A percentile compares a stretch with the other conserved stretches of the same genome.
Evolutionary conservation across 805 yeast genomes (phyloP).

Genomic region (Starmerella kuoi): DNA sequence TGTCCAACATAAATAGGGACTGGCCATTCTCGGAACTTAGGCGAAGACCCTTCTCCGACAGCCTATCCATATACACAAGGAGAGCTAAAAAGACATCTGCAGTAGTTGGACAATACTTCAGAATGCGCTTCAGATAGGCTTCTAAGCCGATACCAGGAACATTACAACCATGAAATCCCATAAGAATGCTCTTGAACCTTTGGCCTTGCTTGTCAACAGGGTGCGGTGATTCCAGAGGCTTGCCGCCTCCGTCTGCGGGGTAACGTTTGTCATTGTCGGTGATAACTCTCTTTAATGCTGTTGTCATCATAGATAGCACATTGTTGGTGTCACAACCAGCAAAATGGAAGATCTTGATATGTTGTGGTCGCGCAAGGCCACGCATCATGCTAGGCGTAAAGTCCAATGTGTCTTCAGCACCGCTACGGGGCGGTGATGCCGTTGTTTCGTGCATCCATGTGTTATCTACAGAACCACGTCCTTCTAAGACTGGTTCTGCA

Average conservation of each 20-base stretch:
- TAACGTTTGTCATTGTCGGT: slow-evolving; percentile 80
- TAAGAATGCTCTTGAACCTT: slow-evolving; percentile 32
- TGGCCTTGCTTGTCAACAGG: slow-evolving; percentile 24
- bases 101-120: slow-evolving; percentile 97
- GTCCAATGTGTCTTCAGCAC: background rate
- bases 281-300: slow-evolving; percentile 71
- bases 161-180: slow-evolving; percentile 91
- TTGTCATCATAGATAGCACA: slow-evolving; percentile 70
- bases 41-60: slow-evolving; percentile 54
- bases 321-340: slow-evolving; percentile 75
- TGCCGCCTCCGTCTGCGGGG: slow-evolving; percentile 37
- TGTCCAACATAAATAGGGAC: slow-evolving; percentile 77
- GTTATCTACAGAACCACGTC: slow-evolving; percentile 9
- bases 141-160: slow-evolving; percentile 90
- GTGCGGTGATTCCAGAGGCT: slow-evolving; percentile 18
- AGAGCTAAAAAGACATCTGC: slow-evolving; percentile 87
- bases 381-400: slow-evolving; percentile 15
- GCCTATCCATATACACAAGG: slow-evolving; percentile 86
- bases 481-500: slow-evolving; percentile 18
- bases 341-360: slow-evolving; percentile 39
- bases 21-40: slow-evolving; percentile 8
- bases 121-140: slow-evolving; percentile 77
- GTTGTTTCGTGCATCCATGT: slow-evolving; percentile 13
- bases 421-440: slow-evolving; percentile 16
- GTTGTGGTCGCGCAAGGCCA: slow-evolving; percentile 13